Conservation (phyloP, 257 asterid species). For the Gentiana dahurica region DNA sequence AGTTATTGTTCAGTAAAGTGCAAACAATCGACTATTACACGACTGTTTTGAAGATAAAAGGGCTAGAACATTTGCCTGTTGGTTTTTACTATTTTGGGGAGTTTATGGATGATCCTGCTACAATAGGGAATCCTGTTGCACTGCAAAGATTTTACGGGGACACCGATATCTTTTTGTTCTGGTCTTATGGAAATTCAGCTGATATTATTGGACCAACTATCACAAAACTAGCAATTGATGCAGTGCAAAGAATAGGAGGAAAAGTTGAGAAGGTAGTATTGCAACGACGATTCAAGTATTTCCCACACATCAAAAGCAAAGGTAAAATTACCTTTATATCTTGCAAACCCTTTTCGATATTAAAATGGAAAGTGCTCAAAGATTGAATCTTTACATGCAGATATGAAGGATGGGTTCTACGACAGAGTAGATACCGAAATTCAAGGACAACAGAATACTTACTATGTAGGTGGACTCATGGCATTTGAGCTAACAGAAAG, state of each 20-base stretch:
- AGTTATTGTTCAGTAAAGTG: conserved; percentile 54
- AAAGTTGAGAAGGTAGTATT: conserved; percentile 32
- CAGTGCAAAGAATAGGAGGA: conserved; percentile 68
- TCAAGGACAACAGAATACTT: conserved; percentile 69
- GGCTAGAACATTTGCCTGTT: conserved; percentile 55
- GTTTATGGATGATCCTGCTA: conserved; percentile 65
- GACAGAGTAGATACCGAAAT: conserved; percentile 49
- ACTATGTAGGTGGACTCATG: conserved; percentile 73
- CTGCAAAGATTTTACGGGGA: conserved; percentile 62
- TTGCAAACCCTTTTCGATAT: neutral
- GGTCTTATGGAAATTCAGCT: conserved; percentile 77
- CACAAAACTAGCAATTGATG: conserved; percentile 44
- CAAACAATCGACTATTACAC: conserved; percentile 70
- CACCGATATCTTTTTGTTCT: conserved; percentile 55
- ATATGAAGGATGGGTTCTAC: conserved; percentile 62
- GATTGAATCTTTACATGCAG: conserved; percentile 19
- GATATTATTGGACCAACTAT: conserved; percentile 37
- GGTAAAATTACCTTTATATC: conserved; percentile 25
- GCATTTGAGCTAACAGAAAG: conserved; percentile 93
- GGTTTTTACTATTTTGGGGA: conserved; percentile 80
- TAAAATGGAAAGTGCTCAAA: conserved; percentile 1
- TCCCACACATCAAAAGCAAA: conserved; percentile 65
- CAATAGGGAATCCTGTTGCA: conserved; percentile 81
- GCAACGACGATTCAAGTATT: conserved; percentile 64
- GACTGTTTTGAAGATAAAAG: conserved; percentile 66